These are phyloP conservation scores for Mycena olivaceomarginata DNA, from an alignment of 768 basidiomycete genomes.

Conservation along the genomic window DNA sequence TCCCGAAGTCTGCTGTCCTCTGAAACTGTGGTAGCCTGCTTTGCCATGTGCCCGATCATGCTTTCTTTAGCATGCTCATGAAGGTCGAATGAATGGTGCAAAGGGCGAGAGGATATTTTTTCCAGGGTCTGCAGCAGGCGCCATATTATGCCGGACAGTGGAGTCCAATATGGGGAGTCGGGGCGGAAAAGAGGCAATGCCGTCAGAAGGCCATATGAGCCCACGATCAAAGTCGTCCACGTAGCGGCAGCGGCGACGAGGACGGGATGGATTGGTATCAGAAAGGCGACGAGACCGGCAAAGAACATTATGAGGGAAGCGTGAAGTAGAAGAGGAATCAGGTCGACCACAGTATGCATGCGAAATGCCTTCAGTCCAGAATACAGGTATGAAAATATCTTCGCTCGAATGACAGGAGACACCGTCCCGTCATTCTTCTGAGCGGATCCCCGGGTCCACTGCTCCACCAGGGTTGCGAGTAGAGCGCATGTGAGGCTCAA, in stretches of 20 bases:
- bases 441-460: conserved; percentile 9
- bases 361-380: conserved; percentile 7
- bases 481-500: conserved; percentile 24
- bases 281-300: conserved; percentile 21
- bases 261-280: background rate
- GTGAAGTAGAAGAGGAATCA: conserved; percentile 12
- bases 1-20: background rate
- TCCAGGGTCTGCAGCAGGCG: background rate
- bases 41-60: background rate
- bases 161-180: conserved; percentile 26
- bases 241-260: background rate
- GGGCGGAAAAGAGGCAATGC: background rate
- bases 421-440: background rate
- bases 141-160: conserved; percentile 21
- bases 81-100: no score
- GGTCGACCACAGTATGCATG: conserved; percentile 15
- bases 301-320: conserved; percentile 18
- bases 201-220: background rate
- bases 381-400: conserved; percentile 17
- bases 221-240: background rate
- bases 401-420: background rate
- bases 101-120: background rate
- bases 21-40: background rate
- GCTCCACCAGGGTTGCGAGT: conserved; percentile 15
- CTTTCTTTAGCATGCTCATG: background rate